Evolutionary conservation across 2,329 filamentous ascomycete genomes (phyloP), one percentile per base, ranked within the genome.

Genomic region (Penicillium sp.): DNA sequence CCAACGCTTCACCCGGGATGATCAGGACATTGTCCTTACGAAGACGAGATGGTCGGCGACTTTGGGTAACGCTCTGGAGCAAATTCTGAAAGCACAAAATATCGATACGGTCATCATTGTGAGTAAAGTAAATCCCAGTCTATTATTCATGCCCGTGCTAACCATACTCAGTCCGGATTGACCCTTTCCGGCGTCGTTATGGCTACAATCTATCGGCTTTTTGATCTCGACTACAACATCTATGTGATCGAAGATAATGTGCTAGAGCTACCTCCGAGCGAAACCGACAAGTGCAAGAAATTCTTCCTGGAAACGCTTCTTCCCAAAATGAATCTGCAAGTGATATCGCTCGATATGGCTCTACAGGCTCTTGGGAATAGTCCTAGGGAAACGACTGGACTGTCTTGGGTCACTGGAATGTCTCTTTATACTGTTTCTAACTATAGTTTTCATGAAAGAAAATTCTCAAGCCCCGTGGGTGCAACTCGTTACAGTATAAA

Each of bases 401-500:
- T n/a, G n/a, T n/a, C n/a, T n/a, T n/a, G n/a, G n/a, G n/a, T n/a
- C n/a, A n/a, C n/a, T n/a, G n/a, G n/a, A n/a, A n/a, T n/a, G n/a
- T n/a, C n/a, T n/a, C n/a, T n/a, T n/a, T n/a, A n/a, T n/a, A n/a
- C n/a, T n/a, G n/a, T n/a, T n/a, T n/a, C n/a, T n/a, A n/a, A n/a
- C n/a, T n/a, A n/a, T n/a, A n/a, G n/a, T n/a, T n/a, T n/a, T n/a
- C n/a, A n/a, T n/a, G n/a, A n/a, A n/a, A n/a, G n/a, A n/a, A n/a
- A n/a, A n/a, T 37, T 19, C 37, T 54, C 26, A 62, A 11, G 49
- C 52, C 2, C 58, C 74, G 60, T 82, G 77, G 0, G 78, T 81
- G 45, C 72, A 77, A 39, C 72, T 75, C 0, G 77, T 79, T 0
- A 82, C 77, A 0, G 80, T 74, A 53, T 78, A 83, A 0, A 83